Evolutionary conservation across 2,329 filamentous ascomycete genomes (phyloP).

Genomic region (Blastomyces parvus): DNA sequence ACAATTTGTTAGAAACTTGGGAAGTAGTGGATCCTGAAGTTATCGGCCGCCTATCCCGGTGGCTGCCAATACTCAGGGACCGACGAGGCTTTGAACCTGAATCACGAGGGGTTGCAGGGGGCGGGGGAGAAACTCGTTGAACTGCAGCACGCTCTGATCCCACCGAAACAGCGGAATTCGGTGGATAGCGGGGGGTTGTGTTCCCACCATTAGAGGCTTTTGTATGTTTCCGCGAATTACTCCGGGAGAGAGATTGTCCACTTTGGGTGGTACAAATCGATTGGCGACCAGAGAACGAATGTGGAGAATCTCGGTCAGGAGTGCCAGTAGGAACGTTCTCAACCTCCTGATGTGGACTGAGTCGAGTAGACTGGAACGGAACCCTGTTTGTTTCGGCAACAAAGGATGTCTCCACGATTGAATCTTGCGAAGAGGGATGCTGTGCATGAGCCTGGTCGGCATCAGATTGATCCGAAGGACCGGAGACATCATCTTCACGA

Average conservation of each 20-base stretch:
- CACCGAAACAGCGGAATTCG: constrained; percentile 19
- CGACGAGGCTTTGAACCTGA: constrained; percentile 25
- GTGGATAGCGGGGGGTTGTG: constrained; percentile 19
- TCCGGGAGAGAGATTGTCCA: constrained; percentile 2
- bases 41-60: constrained; percentile 30
- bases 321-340: constrained; percentile 7
- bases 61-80: constrained; percentile 33
- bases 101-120: constrained; percentile 23
- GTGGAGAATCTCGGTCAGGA: not conserved
- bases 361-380: constrained; percentile 9
- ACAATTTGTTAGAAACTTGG: constrained; percentile 32
- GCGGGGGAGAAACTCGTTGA: constrained; percentile 30
- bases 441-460: not conserved
- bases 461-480: not conserved
- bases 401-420: constrained; percentile 17
- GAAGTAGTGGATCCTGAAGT: constrained; percentile 34
- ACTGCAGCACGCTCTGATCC: constrained; percentile 32
- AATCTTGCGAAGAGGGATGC: not conserved
- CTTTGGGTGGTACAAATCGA: constrained; percentile 1
- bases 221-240: constrained; percentile 4
- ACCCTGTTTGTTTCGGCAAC: constrained; percentile 12
- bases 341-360: constrained; percentile 14
- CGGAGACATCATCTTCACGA: not conserved
- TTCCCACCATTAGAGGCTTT: constrained; percentile 19
- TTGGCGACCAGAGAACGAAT: not conserved